Conservation (phyloP, 331 rosid species). For the Spiraea crenata region DNA sequence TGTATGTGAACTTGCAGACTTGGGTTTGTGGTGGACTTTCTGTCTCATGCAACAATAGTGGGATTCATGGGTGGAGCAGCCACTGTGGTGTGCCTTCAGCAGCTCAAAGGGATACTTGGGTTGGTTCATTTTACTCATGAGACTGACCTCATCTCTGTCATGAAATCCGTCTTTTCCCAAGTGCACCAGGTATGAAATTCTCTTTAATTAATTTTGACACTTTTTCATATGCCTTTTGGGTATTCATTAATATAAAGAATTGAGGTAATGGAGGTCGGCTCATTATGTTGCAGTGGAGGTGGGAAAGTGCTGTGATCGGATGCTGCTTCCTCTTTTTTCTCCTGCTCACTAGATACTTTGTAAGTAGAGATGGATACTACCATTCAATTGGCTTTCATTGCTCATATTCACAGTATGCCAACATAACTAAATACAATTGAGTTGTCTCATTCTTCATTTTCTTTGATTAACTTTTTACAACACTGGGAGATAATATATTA, state of each 20-base stretch:
- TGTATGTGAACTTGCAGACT: conserved; percentile 32
- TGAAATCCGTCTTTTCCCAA: conserved; percentile 36
- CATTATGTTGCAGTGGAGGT: conserved; percentile 44
- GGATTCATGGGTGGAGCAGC: conserved; percentile 70
- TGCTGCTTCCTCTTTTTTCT: conserved; percentile 45
- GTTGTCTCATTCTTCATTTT: too few species aligned
- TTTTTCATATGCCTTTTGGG: background rate
- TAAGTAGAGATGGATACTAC: conserved; percentile 18
- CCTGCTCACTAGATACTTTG: conserved; percentile 34
- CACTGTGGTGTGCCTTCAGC: conserved; percentile 56
- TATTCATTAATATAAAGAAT: background rate
- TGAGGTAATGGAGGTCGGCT: background rate
- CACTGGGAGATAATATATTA: too few species aligned
- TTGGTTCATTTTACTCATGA: conserved; percentile 49
- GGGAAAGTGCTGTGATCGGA: conserved; percentile 52
- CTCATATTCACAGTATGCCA: too few species aligned
- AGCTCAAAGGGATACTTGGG: conserved; percentile 53
- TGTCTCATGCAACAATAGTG: conserved; percentile 60
- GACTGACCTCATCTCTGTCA: conserved; percentile 45
- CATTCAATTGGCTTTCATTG: background rate
- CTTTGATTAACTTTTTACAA: too few species aligned
- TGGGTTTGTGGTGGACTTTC: conserved; percentile 50
- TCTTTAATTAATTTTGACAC: background rate
- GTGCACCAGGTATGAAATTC: conserved; percentile 24
- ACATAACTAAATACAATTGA: too few species aligned